These are phyloP conservation scores for Pezicula carpinea DNA, from an alignment of 2,329 filamentous ascomycete species.

Conservation along the genomic window DNA sequence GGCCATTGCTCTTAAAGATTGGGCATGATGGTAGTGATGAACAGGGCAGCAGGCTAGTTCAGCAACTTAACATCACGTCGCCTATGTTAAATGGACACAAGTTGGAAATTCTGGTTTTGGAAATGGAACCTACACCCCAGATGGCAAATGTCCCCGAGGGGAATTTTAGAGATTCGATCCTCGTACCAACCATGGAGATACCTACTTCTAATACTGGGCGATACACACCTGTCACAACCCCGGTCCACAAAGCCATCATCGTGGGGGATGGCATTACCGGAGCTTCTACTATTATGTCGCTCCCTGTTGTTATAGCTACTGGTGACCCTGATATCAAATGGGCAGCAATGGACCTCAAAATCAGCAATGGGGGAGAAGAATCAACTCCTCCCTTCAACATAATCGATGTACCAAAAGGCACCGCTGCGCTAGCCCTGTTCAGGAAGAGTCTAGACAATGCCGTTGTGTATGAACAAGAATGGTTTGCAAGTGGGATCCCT, in stretches of 20 bases:
- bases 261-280: constrained; percentile 70
- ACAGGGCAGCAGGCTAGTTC: constrained; percentile 42
- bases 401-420: constrained; percentile 61
- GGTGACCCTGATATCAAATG: constrained; percentile 37
- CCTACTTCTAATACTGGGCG: constrained; percentile 59
- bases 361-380: constrained; percentile 27
- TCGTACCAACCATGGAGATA: constrained; percentile 74
- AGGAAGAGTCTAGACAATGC: constrained; percentile 67
- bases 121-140: constrained; percentile 45
- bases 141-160: constrained; percentile 35
- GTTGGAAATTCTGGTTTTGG: constrained; percentile 59
- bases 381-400: constrained; percentile 42
- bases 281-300: constrained; percentile 46
- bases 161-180: constrained; percentile 57
- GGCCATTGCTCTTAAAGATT: constrained; percentile 61
- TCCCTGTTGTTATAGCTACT: constrained; percentile 32
- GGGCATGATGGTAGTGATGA: constrained; percentile 27
- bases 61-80: constrained; percentile 59
- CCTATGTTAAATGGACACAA: constrained; percentile 55
- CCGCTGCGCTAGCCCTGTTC: constrained; percentile 60
- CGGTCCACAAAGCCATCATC: constrained; percentile 77
- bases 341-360: constrained; percentile 53
- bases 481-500: constrained; percentile 69
- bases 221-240: constrained; percentile 66
- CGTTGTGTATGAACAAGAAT: constrained; percentile 66